Evolutionary conservation across 2,329 filamentous ascomycete species (phyloP), one percentile per base, ranked within the genome.

Genomic region (Hymenoscyphus salicellus): DNA sequence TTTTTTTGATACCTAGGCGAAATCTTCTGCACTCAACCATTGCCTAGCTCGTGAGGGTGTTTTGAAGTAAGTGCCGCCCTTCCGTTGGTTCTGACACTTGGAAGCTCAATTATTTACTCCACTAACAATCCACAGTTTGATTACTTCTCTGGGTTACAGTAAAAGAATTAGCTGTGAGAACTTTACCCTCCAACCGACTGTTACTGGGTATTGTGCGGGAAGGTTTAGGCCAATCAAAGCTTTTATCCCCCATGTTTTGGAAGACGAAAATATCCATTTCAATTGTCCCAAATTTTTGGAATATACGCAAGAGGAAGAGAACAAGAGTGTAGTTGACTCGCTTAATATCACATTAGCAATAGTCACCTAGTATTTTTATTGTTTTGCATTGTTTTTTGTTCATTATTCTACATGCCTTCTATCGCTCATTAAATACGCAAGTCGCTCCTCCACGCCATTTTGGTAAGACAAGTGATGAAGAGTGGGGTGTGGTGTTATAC

Each of bases 401-500:
- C 62, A 69, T 71, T 74, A 72, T 68, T 71, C 65, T 74, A 72
- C 69, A 72, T 70, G 41, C 61, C 66, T 58, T 66, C 63, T 62
- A 55, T 64, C 32, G 60, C 33, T 66, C 61, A 66, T 63, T 66
- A 66, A 66, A 69, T 69, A 61, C 70, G 66, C 69, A 69, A 69
- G 66, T 70, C 68, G 71, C 70, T 71, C 67, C 68, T 64, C 69
- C 69, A 71, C 71, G 67, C 70, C 66, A 70, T 62, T 65, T 62
- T 65, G 70, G 59, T 70, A 72, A 71, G 68, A 74, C 70, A 72
- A 68, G 58, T 63, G 64, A 62, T 62, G 67, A 73, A 73, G 70
- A 72, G 64, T 70, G 70, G 71, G 63, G 71, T 69, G 71, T 69
- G 58, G 68, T 74, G 63, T 74, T 74, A 71, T 73, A 74, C 72